phyloP scores from a whole-genome alignment of 1,284 basidiomycete species.

The Leccinum solheimii region DNA sequence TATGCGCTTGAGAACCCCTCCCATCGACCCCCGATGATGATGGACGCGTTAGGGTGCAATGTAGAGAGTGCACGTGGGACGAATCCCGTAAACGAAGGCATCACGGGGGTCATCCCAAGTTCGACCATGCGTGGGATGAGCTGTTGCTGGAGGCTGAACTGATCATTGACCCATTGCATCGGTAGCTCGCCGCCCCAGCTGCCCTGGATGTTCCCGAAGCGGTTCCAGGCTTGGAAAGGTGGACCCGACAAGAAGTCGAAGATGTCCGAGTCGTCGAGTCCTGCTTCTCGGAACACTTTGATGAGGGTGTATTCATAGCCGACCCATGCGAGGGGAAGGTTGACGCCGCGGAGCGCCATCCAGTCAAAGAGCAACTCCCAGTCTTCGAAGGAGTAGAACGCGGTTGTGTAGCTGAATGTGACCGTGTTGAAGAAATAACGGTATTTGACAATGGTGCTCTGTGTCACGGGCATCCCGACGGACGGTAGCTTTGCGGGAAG shows the following conservation, averaged over 20 bases:
- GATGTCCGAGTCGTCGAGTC: slow-evolving; percentile 40
- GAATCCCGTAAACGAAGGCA: slow-evolving; percentile 47
- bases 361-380: slow-evolving; percentile 48
- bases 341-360: slow-evolving; percentile 27
- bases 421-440: slow-evolving; percentile 46
- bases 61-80: slow-evolving; percentile 38
- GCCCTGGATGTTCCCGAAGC: slow-evolving; percentile 46
- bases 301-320: slow-evolving; percentile 44
- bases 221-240: slow-evolving; percentile 47
- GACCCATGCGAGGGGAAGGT: slow-evolving; percentile 41
- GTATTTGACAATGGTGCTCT: slow-evolving; percentile 40
- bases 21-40: slow-evolving; percentile 41
- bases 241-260: slow-evolving; percentile 40
- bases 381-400: slow-evolving; percentile 43
- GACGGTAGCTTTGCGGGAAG: slow-evolving; percentile 35
- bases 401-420: slow-evolving; percentile 45
- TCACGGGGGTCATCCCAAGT: slow-evolving; percentile 46
- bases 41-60: slow-evolving; percentile 40
- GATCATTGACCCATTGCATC: slow-evolving; percentile 41
- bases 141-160: slow-evolving; percentile 40
- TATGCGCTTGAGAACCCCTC: slow-evolving; percentile 34
- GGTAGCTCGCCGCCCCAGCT: slow-evolving; percentile 41
- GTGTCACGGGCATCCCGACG: slow-evolving; percentile 35
- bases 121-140: slow-evolving; percentile 44
- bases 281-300: slow-evolving; percentile 41